Conservation (phyloP, 23 red algal species). For the Cyanidium caldarium region DNA sequence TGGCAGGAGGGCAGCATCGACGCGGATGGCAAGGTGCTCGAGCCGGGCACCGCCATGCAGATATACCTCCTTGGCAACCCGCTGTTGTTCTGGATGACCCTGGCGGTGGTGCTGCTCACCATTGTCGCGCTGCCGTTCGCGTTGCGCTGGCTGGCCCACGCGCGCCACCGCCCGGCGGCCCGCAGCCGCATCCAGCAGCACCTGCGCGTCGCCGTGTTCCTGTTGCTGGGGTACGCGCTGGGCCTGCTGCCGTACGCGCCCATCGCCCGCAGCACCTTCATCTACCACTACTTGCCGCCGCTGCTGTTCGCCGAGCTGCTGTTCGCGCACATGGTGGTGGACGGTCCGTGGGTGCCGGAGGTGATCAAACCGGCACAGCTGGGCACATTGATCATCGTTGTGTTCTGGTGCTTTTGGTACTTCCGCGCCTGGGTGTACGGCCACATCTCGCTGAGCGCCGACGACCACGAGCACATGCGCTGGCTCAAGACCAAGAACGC, state of each 20-base stretch:
- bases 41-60: slow-evolving; percentile 13
- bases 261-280: slow-evolving; percentile 57
- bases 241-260: slow-evolving; percentile 62
- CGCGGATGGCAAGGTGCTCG: slow-evolving; percentile 16
- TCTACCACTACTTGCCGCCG: slow-evolving; percentile 80
- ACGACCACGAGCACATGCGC: slow-evolving; percentile 1
- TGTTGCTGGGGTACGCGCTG: slow-evolving; percentile 34
- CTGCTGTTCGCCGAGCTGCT: slow-evolving; percentile 61
- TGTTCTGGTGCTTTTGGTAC: slow-evolving; percentile 8
- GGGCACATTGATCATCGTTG: neutral
- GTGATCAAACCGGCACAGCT: neutral
- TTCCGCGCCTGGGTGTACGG: slow-evolving; percentile 9
- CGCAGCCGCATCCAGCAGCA: neutral
- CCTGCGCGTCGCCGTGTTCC: slow-evolving; percentile 16
- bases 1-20: slow-evolving; percentile 1
- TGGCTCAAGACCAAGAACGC: neutral
- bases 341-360: neutral
- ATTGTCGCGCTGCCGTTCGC: slow-evolving; percentile 2
- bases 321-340: slow-evolving; percentile 30
- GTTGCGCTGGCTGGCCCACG: slow-evolving; percentile 5
- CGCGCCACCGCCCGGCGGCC: neutral
- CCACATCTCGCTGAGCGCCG: neutral
- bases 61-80: slow-evolving; percentile 90
- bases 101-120: neutral
- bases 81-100: slow-evolving; percentile 14